Evolutionary conservation across 208 protist genomes (phyloP), one percentile per base, ranked within the genome.

Genomic region (Leishmania guyanensis): DNA sequence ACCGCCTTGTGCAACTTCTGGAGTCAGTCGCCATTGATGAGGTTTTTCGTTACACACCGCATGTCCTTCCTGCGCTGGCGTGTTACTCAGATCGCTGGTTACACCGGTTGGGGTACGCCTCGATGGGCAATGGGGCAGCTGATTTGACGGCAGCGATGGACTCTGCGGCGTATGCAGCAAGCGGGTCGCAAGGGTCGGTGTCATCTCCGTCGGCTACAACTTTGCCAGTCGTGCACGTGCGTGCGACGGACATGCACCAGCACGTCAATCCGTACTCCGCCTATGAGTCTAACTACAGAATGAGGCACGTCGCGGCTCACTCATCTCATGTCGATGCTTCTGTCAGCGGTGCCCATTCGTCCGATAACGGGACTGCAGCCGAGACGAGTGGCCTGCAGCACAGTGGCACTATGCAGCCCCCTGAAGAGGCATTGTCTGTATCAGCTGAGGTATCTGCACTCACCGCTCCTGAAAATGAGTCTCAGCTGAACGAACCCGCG

Each of bases 31-130:
- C 93, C 33, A 68, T 91, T 8, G 87, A 93, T 72, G 69, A 53
- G 12, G 75, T 94, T 14, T 86, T 94, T 50, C 82, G 86, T 9
- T 70, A 84, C 43, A 79, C 85, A 16, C 91, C 93, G 16, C 87
- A 86, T 17, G 86, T 92, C 56, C 70, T 84, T n/a, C 86, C 93
- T 0, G 64, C 48, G 0, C 65, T 87, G 36, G 88, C 88, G 62
- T 74, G 87, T 5, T 78, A 81, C 51, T 78, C 77, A 9, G 62
- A 79, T 26, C 36, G 16, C 58, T 84, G 82, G 84, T 10, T 71
- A 72, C 58, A 48, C 12, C 64, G 65, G 20, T 64, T 88, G 3
- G 82, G 71, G 36, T 82, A 78, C 74, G 51, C 46, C n/a, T 56
- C 36, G 4, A 62, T 50, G 17, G 72, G 26, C 51, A 22, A 60